These are phyloP conservation scores for Typha latifolia DNA, from an alignment of 176 grass and related monocot genomes.

Conservation along the genomic window DNA sequence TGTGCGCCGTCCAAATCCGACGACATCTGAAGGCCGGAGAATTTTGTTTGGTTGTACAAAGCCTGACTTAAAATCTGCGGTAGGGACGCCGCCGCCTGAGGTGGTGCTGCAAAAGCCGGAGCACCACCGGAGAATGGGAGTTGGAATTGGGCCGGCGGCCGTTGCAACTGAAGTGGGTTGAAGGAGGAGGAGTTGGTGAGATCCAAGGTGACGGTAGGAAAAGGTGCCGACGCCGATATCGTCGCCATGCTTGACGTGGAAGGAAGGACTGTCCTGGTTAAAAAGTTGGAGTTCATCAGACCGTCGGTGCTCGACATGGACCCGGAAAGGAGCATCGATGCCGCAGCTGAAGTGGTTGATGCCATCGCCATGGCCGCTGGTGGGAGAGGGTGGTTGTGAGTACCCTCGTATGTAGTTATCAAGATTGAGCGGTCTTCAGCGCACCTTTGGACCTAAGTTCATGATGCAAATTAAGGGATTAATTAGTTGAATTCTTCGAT, in stretches of 20 bases:
- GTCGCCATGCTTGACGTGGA: slow-evolving; percentile 77
- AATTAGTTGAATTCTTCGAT: neutral
- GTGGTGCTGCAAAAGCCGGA: slow-evolving; percentile 7
- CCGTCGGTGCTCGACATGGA: slow-evolving; percentile 65
- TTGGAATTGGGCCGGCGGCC: slow-evolving; percentile 21
- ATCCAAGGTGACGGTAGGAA: slow-evolving; percentile 89
- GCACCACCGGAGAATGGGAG: slow-evolving; percentile 21
- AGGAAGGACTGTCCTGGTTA: slow-evolving; percentile 68
- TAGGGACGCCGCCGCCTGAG: too few relatives aligned
- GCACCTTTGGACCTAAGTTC: slow-evolving; percentile 70
- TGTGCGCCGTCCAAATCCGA: slow-evolving; percentile 9
- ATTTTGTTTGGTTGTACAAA: slow-evolving; percentile 55
- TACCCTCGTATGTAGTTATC: slow-evolving; percentile 90
- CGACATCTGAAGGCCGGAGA: slow-evolving; percentile 71
- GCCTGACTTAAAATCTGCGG: slow-evolving; percentile 25
- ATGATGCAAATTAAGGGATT: neutral
- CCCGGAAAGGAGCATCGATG: slow-evolving; percentile 80
- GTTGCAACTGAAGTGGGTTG: slow-evolving; percentile 33
- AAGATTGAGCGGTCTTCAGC: slow-evolving; percentile 76
- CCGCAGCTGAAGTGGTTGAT: slow-evolving; percentile 72
- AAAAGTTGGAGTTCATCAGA: slow-evolving; percentile 53
- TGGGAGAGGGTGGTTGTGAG: slow-evolving; percentile 85
- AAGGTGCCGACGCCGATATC: slow-evolving; percentile 83
- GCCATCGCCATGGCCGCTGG: slow-evolving; percentile 96
- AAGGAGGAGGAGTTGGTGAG: slow-evolving; percentile 49